A percentile compares a stretch with the other conserved stretches of the same genome.
phyloP scores from a whole-genome alignment of 1,284 basidiomycete species.

The Rhizoctonia solani region DNA sequence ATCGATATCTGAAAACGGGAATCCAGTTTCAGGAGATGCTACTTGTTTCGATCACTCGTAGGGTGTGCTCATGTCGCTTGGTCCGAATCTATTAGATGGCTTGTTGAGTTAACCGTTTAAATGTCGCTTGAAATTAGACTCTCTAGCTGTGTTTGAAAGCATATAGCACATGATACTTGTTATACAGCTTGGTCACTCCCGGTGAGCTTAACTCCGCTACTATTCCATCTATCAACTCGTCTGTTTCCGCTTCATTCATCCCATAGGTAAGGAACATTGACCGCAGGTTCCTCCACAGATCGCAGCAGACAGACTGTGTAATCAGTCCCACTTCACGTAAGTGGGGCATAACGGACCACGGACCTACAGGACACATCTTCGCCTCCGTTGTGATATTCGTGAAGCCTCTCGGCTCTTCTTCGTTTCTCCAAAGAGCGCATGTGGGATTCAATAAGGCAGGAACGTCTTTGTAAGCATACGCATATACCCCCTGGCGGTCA shows the following conservation, averaged over 20 bases:
- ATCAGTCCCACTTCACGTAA: background rate
- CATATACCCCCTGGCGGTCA: conserved; percentile 1
- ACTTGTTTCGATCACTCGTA: no score
- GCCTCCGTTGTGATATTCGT: background rate
- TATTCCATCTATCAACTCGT: background rate
- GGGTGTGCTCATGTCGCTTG: no score
- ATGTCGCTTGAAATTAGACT: background rate
- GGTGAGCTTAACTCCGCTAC: background rate
- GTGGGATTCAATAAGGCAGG: background rate
- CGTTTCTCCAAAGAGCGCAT: background rate
- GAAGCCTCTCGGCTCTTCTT: conserved; percentile 4
- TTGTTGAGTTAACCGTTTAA: background rate
- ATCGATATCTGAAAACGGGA: no score
- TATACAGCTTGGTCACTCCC: conserved; percentile 2
- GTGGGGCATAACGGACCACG: conserved; percentile 5
- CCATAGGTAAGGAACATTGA: conserved; percentile 7
- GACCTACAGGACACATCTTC: background rate
- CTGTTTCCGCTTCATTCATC: conserved; percentile 1
- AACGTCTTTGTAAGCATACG: conserved; percentile 8
- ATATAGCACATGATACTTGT: conserved; percentile 16
- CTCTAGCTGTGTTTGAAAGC: conserved; percentile 11
- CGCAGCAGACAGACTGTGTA: background rate
- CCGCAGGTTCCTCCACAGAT: background rate
- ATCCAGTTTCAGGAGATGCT: no score
- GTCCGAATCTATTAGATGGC: no score